Evolutionary conservation across 768 basidiomycete species (phyloP).

Genomic region (Leccinum incarnatum): DNA sequence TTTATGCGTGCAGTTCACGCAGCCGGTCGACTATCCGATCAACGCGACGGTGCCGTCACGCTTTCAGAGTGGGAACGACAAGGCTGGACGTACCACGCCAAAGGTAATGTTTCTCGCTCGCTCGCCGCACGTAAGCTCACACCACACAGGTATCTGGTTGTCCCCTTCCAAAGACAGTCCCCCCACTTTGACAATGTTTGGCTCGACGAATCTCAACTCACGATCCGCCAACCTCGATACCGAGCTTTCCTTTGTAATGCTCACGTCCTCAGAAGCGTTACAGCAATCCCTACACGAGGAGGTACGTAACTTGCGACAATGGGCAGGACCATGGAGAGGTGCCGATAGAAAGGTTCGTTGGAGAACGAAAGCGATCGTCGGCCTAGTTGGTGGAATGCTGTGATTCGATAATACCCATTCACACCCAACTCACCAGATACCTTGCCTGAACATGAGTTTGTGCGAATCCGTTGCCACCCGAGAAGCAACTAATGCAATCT

Average conservation of each 20-base stretch:
- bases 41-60: slow-evolving; percentile 48
- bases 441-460: not conserved
- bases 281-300: slow-evolving; percentile 52
- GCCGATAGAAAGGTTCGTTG: slow-evolving; percentile 54
- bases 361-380: slow-evolving; percentile 62
- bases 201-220: slow-evolving; percentile 92
- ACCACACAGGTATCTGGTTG: slow-evolving; percentile 73
- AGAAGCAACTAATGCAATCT: not conserved
- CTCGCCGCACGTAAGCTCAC: not conserved
- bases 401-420: slow-evolving; percentile 28
- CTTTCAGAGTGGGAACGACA: slow-evolving; percentile 84
- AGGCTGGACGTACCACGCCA: slow-evolving; percentile 99
- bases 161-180: slow-evolving; percentile 50
- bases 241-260: slow-evolving; percentile 84
- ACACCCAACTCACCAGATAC: slow-evolving; percentile 10
- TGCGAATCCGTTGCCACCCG: not conserved
- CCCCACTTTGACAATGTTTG: slow-evolving; percentile 81
- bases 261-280: slow-evolving; percentile 57
- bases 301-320: slow-evolving; percentile 46
- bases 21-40: slow-evolving; percentile 40
- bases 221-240: slow-evolving; percentile 89
- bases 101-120: slow-evolving; percentile 53
- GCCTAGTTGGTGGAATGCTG: slow-evolving; percentile 68
- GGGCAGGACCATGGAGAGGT: slow-evolving; percentile 60
- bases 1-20: slow-evolving; percentile 67